Conservation (phyloP, 441 rosid genomes). For the Francoa sonchifolia region DNA sequence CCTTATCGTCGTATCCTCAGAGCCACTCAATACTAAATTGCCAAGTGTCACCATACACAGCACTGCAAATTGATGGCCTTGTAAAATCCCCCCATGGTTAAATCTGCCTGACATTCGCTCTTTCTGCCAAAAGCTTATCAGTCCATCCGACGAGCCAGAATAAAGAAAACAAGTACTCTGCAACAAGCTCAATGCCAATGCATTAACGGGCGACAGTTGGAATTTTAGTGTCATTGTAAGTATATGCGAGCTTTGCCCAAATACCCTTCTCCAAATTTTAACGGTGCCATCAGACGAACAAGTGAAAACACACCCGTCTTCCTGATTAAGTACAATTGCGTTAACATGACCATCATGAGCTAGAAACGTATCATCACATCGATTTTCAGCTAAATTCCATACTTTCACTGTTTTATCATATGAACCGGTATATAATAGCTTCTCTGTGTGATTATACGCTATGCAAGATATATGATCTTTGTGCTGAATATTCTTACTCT, state of each 20-base stretch:
- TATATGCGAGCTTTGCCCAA: slow-evolving; percentile 36
- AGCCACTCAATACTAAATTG: slow-evolving; percentile 39
- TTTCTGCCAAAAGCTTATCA: slow-evolving; percentile 44
- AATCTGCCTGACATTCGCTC: slow-evolving; percentile 37
- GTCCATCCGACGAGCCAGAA: slow-evolving; percentile 42
- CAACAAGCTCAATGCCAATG: slow-evolving; percentile 29
- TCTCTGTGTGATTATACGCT: slow-evolving; percentile 41
- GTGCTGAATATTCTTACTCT: slow-evolving; percentile 23
- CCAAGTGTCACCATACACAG: slow-evolving; percentile 28
- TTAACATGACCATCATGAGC: slow-evolving; percentile 43
- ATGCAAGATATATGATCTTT: slow-evolving; percentile 38
- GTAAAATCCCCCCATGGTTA: slow-evolving; percentile 50
- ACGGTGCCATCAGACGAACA: slow-evolving; percentile 43
- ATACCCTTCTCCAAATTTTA: slow-evolving; percentile 46
- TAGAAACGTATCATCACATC: slow-evolving; percentile 42
- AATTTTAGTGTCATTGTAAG: slow-evolving; percentile 42
- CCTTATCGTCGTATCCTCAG: slow-evolving; percentile 46
- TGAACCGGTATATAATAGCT: slow-evolving; percentile 36
- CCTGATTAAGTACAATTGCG: slow-evolving; percentile 32
- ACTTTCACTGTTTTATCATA: slow-evolving; percentile 36
- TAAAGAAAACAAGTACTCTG: slow-evolving; percentile 28
- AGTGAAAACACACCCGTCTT: slow-evolving; percentile 46
- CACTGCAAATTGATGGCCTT: slow-evolving; percentile 40
- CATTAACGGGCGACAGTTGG: slow-evolving; percentile 42
- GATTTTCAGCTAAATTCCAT: slow-evolving; percentile 30